Evolutionary conservation across 78 protist species (phyloP), one percentile per base, ranked within the genome.

Genomic region (Neovahlkampfia damariscottae): DNA sequence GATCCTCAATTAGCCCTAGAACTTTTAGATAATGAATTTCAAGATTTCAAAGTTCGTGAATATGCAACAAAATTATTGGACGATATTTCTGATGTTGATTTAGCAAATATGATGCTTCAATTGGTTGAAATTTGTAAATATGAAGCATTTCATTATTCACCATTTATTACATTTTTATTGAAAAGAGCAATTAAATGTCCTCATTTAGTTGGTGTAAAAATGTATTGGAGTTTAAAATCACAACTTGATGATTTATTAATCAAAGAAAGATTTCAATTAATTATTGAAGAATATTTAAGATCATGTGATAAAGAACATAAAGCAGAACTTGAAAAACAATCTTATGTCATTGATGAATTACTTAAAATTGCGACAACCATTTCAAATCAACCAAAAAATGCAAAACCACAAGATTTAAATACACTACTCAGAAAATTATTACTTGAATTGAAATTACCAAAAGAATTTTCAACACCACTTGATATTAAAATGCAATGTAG

Each of bases 81-180:
- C 1, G 69, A 8, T 7, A 8, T 93, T 4, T 2, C 41, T 40
- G 91, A 93, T 74, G 85, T 79, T 28, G 86, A 83, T 62, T 70
- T 93, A 29, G 83, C 10, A 3, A 72, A 40, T 40, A 90, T 69
- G 32, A 82, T 93, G 29, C 81, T 88, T n/a, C 97, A 93, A 78
- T 79, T 93, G 31, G 77, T 88, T 2, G 94, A 91, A 38, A 6
- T 85, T 1, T 72, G 85, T 75, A 92, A 90, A 41, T 89, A 85
- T 82, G 95, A 91, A 67, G 87, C 91, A 4, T 77, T 86, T 40
- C 93, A 86, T 59, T 73, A 79, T 4, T 69, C 79, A 0, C 66
- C 84, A 32, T 36, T 92, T 9, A 62, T 90, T 1, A 29, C 74
- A 9, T 85, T 88, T 3, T 70, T 90, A 4, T 7, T 91, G 7